Evolutionary conservation across 345 rosid species (phyloP).

Genomic region (Salix udensis): DNA sequence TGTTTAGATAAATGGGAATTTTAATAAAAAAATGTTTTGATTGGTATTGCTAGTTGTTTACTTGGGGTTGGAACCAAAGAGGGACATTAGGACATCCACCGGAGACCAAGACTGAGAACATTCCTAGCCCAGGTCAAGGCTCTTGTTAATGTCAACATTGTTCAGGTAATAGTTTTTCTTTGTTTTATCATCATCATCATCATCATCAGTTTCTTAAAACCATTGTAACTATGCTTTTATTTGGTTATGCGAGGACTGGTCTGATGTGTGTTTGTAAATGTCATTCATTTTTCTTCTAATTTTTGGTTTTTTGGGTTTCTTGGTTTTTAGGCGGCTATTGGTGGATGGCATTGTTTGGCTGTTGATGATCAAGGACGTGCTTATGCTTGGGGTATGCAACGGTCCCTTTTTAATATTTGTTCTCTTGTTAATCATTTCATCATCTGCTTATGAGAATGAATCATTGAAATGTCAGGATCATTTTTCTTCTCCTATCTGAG

Average conservation of each 20-base stretch:
- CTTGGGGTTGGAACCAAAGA: conserved; percentile 99
- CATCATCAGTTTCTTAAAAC: neutral
- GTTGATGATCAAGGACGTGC: conserved; percentile 98
- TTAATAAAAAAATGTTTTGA: neutral
- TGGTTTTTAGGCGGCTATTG: conserved; percentile 77
- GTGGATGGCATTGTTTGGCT: conserved; percentile 99
- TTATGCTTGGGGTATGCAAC: conserved; percentile 84
- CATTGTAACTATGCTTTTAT: neutral
- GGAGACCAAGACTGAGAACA: conserved; percentile 79
- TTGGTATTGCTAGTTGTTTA: conserved; percentile 61
- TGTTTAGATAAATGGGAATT: neutral
- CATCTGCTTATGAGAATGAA: neutral
- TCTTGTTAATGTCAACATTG: conserved; percentile 60
- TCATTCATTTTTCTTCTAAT: neutral
- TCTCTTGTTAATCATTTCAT: neutral
- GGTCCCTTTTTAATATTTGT: neutral
- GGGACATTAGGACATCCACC: conserved; percentile 96
- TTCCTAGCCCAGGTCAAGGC: conserved; percentile 58
- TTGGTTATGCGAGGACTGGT: neutral
- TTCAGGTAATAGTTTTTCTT: conserved; percentile 49
- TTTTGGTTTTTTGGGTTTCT: conserved; percentile 4
- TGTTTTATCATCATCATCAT: neutral
- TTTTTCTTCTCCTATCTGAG: neutral
- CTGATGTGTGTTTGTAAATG: neutral
- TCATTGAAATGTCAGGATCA: neutral